Conservation (phyloP, 352 stramenopile genomes). For the Pythium dissimile region DNA sequence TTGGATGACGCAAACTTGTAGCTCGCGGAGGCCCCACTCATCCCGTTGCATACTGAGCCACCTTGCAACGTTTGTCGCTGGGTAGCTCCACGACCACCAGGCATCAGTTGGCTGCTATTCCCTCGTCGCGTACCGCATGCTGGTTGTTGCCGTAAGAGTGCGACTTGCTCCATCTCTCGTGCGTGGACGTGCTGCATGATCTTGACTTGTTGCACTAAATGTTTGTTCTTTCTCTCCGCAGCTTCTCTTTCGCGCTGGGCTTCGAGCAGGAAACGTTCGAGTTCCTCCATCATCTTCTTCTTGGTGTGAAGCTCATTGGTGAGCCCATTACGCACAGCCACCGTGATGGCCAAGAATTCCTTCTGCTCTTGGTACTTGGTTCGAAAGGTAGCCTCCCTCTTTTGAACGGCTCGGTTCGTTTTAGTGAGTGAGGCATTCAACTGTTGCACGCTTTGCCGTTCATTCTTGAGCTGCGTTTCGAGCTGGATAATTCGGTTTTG, state of each 20-base stretch:
- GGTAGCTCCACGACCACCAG: no score
- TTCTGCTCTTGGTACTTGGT: constrained; percentile 47
- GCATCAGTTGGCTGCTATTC: no score
- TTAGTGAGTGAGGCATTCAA: constrained; percentile 39
- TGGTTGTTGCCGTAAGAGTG: background rate
- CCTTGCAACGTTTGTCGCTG: background rate
- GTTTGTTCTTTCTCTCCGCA: constrained; percentile 29
- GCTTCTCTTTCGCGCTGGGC: constrained; percentile 20
- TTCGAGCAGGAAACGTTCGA: constrained; percentile 28
- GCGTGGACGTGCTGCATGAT: constrained; percentile 54
- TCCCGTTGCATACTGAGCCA: background rate
- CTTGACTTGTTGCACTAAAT: constrained; percentile 45
- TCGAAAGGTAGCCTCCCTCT: constrained; percentile 28
- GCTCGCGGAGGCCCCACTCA: background rate
- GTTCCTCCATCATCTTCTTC: constrained; percentile 37
- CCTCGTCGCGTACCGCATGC: no score
- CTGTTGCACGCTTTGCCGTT: constrained; percentile 40
- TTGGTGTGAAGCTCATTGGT: constrained; percentile 50
- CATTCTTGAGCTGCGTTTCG: constrained; percentile 51
- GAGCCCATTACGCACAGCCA: constrained; percentile 52
- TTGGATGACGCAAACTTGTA: constrained; percentile 1
- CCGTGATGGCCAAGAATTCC: constrained; percentile 58
- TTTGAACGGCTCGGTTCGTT: constrained; percentile 32
- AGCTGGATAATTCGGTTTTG: constrained; percentile 55
- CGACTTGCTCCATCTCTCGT: constrained; percentile 35